Base-by-base conservation (phyloP, 2,329 filamentous ascomycete species). In the Graphiopsis chlorocephala region DNA sequence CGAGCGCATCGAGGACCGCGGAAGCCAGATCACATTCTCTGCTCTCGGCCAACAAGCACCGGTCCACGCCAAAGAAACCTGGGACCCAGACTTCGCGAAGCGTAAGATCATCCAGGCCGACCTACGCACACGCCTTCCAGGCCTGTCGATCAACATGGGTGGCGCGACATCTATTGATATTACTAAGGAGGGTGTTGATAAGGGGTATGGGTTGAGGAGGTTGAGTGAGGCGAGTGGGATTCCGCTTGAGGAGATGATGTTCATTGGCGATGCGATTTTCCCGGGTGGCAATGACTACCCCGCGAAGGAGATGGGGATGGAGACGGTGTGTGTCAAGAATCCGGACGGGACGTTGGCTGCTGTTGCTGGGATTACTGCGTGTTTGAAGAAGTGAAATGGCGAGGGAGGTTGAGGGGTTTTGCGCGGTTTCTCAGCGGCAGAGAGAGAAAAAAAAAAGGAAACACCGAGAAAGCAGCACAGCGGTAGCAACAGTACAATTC, bases 11-110 rank as follows among this genome's bases (percentile, higher is more conserved):
- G 78, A 80, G 64, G 78, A 79, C 65, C 78, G 78, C 52, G 78
- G 77, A 31, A 77, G 75, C 68, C 77, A 79, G 70, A 78, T 79
- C 61, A 80, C 78, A 14, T 78, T 79, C 68, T 79, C 78, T 1
- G 78, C 78, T 1, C 77, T 80, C 1, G 78, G 78, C 48, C 78
- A 79, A 68, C 66, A 78, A 65, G 77, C 78, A 7, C 77, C 78
- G n/a, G 69, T 77, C 10, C 42, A 50, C 7, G 75, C 68, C 14
- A 80, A 79, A 68, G 70, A 77, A 67, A 60, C 63, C 26, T 80
- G 78, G 78, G 78, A 80, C 59, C 75, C 77, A 1, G 72, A 78
- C 61, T 78, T 79, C 64, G 75, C 72, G 28, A 79, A 79, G 69
- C 76, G 78, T 38, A 75, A 74, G 59, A 70, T 78, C 35, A 78